Base-by-base conservation (phyloP, 768 basidiomycete species). In the Mycena floridula region DNA sequence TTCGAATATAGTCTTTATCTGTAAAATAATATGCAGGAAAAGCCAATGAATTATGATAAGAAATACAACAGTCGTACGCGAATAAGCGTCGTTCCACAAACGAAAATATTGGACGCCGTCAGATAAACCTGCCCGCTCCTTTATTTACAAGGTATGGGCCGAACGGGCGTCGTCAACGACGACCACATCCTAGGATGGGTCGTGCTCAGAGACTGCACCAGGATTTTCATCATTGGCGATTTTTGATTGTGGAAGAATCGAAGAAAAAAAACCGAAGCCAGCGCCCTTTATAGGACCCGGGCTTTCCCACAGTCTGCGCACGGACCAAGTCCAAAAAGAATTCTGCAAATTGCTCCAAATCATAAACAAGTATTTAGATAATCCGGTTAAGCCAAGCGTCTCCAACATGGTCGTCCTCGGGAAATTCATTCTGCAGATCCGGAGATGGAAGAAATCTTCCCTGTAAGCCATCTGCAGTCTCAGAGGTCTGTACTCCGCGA, bases 191-290 rank as follows among this genome's bases (percentile, higher is more conserved):
- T 20, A 24, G 56, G 45, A 35, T 18, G 56, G 59, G 58, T 56
- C 62, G 44, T 43, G 64, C 69, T 70, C 69, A 63, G 63, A 57
- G 66, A 54, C 58, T 70, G 69, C 69, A 62, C 65, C 65, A 53
- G 58, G 47, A 50, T 58, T 68, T 60, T 70, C 70, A 56, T 70
- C 68, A 69, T 62, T 12, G 65, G 59, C 69, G 69, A n/a, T 58
- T 62, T 58, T 61, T 69, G 68, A 69, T 68, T 60, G 70, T 70
- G 68, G 68, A 69, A 69, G 70, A 65, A 69, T 72, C 65, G 12
- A 48, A 21, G 40, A 41, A 24, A 45, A 41, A 44, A 20, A 35
- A 35, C 13, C 18, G 13, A 15, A 4, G 13, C 32, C 4, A 15
- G 15, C 18, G 32, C 32, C 28, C 18, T 35, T 35, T 35, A 35